A percentile compares a stretch with the other conserved stretches of the same genome.
phyloP scores from a whole-genome alignment of 169 alveolate species.

The Cryptosporidium canis region DNA sequence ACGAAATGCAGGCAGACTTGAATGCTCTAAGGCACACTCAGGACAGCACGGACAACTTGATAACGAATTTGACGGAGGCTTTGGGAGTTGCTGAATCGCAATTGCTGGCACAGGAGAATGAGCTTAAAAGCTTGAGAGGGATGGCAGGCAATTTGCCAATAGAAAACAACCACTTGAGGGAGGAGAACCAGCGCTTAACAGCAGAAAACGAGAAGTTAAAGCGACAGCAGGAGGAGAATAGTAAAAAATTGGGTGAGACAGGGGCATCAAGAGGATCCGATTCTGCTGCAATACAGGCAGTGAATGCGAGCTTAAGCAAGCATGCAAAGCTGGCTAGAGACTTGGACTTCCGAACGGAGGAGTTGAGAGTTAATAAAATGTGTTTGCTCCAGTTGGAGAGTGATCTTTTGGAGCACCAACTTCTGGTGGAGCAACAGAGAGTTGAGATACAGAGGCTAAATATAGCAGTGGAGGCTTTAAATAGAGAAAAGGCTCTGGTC shows the following conservation, averaged over 20 bases:
- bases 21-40: constrained; percentile 70
- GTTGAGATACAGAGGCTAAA: constrained; percentile 63
- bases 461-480: constrained; percentile 65
- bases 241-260: not conserved
- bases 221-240: constrained; percentile 21
- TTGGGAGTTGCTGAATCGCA: constrained; percentile 66
- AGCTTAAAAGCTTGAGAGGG: constrained; percentile 16
- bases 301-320: constrained; percentile 14
- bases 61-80: constrained; percentile 65
- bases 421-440: constrained; percentile 65
- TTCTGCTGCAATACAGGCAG: constrained; percentile 38
- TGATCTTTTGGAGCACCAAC: constrained; percentile 58
- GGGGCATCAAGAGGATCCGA: constrained; percentile 23
- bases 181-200: constrained; percentile 52
- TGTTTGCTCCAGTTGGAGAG: constrained; percentile 67
- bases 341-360: constrained; percentile 55
- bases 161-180: constrained; percentile 34
- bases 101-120: constrained; percentile 45
- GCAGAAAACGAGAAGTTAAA: constrained; percentile 54
- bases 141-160: constrained; percentile 49
- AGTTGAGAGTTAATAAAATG: constrained; percentile 59
- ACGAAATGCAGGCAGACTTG: constrained; percentile 67
- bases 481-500: constrained; percentile 62
- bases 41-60: constrained; percentile 50
- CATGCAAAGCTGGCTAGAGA: constrained; percentile 61